phyloP scores from a whole-genome alignment of 305 asterid species.

The Solanum chacoense region DNA sequence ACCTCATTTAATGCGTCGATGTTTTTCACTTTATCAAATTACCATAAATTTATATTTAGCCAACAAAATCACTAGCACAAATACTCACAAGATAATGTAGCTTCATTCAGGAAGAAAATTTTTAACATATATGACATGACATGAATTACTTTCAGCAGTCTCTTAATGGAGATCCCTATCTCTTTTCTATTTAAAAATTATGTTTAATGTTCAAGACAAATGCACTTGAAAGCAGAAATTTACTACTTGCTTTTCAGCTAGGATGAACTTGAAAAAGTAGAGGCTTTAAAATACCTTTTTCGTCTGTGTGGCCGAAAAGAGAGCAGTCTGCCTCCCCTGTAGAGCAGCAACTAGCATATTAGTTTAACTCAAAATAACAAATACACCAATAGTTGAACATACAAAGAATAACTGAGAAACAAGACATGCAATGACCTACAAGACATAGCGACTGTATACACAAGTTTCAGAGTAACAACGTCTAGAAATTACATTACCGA shows the following conservation, averaged over 20 bases:
- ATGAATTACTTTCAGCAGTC: background rate
- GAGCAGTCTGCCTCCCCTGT: conserved; percentile 93
- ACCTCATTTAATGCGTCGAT: background rate
- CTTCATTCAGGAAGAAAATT: background rate
- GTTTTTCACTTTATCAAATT: background rate
- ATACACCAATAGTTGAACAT: background rate
- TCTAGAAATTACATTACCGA: background rate
- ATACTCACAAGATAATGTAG: background rate
- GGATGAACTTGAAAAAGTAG: background rate
- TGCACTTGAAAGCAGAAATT: background rate
- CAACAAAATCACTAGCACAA: background rate
- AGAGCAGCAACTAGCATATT: conserved; percentile 9
- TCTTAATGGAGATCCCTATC: background rate
- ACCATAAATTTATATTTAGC: background rate
- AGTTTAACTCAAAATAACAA: conserved; percentile 11
- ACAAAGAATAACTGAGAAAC: background rate
- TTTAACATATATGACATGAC: background rate
- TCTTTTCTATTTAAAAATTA: background rate
- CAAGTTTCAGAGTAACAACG: background rate
- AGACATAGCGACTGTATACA: background rate
- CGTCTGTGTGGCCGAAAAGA: conserved; percentile 96
- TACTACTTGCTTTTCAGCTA: background rate
- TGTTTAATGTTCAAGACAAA: background rate
- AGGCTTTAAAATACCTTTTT: conserved; percentile 45
- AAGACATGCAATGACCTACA: background rate